Evolutionary conservation across 2,329 filamentous ascomycete species (phyloP).

Genomic region (Ceratocystis variospora): DNA sequence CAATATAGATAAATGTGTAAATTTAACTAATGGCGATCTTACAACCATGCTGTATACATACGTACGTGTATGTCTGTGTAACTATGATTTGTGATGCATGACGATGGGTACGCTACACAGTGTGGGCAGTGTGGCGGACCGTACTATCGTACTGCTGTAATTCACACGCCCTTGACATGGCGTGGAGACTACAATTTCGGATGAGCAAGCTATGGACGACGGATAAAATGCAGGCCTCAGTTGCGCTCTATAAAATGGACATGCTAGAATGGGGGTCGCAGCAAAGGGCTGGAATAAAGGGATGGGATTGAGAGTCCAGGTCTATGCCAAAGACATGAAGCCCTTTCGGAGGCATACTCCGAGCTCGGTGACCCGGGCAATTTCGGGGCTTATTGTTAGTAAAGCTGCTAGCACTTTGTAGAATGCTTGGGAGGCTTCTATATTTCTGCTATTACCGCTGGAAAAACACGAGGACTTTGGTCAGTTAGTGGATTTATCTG

Average conservation of each 20-base stretch:
- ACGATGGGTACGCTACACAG: neutral
- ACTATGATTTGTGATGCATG: neutral
- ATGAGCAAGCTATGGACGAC: neutral
- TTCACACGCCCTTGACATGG: neutral
- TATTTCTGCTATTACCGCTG: no score
- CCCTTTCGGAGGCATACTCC: neutral
- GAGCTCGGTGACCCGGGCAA: neutral
- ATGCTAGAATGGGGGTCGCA: neutral
- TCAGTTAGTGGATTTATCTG: no score
- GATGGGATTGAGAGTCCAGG: no score
- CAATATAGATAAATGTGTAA: neutral
- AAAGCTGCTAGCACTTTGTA: no score
- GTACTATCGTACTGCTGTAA: no score
- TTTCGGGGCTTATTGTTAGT: no score
- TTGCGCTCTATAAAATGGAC: neutral
- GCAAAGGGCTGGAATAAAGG: no score
- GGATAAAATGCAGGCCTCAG: neutral
- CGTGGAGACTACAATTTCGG: no score
- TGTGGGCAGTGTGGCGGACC: neutral
- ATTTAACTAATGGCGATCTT: neutral
- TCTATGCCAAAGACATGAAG: neutral
- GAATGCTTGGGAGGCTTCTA: no score
- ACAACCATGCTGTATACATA: neutral
- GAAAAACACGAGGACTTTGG: no score
- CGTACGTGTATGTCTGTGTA: neutral